Evolutionary conservation across 2,329 filamentous ascomycete species (phyloP).

Genomic region (Lizonia empirigonia): DNA sequence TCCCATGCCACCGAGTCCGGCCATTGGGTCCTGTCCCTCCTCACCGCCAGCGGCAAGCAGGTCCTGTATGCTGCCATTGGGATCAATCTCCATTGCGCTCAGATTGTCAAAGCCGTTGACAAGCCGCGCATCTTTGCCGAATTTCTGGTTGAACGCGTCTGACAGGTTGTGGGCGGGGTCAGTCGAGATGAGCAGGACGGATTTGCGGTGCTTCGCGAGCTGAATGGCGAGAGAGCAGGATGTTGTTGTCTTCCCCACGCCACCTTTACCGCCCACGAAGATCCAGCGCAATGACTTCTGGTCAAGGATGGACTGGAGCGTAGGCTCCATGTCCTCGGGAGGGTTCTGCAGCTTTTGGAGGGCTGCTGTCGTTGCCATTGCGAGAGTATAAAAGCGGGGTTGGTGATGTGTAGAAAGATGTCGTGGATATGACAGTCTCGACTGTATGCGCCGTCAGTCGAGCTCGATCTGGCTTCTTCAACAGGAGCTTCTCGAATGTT

Average conservation of each 20-base stretch:
- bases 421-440: neutral
- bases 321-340: constrained; percentile 78
- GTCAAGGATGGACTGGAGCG: constrained; percentile 91
- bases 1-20: constrained; percentile 72
- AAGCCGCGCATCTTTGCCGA: constrained; percentile 95
- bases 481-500: constrained; percentile 13
- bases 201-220: constrained; percentile 91
- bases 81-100: constrained; percentile 98
- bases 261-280: constrained; percentile 97
- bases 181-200: constrained; percentile 95
- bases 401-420: neutral
- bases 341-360: constrained; percentile 52
- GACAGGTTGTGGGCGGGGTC: constrained; percentile 98
- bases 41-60: constrained; percentile 80
- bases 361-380: constrained; percentile 47
- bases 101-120: constrained; percentile 92
- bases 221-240: constrained; percentile 98
- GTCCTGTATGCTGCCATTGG: constrained; percentile 97
- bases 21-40: constrained; percentile 70
- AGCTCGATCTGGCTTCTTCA: constrained; percentile 1
- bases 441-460: constrained; percentile 10
- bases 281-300: constrained; percentile 97
- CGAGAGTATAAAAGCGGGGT: constrained; percentile 3
- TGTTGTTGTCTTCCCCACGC: constrained; percentile 99
- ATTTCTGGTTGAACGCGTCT: constrained; percentile 98